phyloP scores from a whole-genome alignment of 1,284 basidiomycete species.

The Sparassis latifolia region DNA sequence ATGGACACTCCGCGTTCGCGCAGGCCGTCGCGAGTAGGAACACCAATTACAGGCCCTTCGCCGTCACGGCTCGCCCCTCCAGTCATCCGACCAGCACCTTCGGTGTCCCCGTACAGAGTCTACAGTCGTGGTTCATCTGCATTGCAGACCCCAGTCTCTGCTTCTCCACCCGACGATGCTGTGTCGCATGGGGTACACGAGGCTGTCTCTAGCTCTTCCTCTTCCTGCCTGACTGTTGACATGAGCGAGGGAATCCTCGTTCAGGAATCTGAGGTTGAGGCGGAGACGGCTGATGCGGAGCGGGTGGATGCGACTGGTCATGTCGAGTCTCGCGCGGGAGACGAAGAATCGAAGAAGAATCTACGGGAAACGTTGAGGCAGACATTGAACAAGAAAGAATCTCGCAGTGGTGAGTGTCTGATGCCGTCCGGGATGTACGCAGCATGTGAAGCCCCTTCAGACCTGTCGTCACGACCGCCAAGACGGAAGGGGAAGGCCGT shows the following conservation, averaged over 20 bases:
- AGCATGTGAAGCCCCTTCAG: too few species aligned
- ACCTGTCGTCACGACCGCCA: slow-evolving; percentile 5
- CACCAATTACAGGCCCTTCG: slow-evolving; percentile 23
- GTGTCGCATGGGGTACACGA: slow-evolving; percentile 13
- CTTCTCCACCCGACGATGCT: slow-evolving; percentile 11
- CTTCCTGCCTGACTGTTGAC: slow-evolving; percentile 59
- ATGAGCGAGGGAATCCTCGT: slow-evolving; percentile 59
- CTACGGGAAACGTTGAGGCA: slow-evolving; percentile 64
- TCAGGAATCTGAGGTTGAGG: slow-evolving; percentile 54
- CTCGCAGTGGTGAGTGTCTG: slow-evolving; percentile 4
- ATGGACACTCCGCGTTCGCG: slow-evolving; percentile 18
- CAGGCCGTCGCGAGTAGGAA: slow-evolving; percentile 26
- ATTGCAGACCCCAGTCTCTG: slow-evolving; percentile 14
- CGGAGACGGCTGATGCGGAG: slow-evolving; percentile 45
- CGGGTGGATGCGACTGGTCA: slow-evolving; percentile 39
- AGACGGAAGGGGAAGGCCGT: slow-evolving; percentile 16
- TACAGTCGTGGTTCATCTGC: slow-evolving; percentile 22
- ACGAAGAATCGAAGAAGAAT: slow-evolving; percentile 55
- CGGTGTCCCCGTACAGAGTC: slow-evolving; percentile 26
- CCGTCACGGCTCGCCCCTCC: slow-evolving; percentile 24
- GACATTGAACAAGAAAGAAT: slow-evolving; percentile 34
- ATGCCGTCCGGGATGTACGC: neutral
- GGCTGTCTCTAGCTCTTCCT: slow-evolving; percentile 54
- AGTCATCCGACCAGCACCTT: slow-evolving; percentile 24
- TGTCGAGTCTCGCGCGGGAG: slow-evolving; percentile 32